Conservation (phyloP, 805 yeast genomes). For the Candida succiphila region DNA sequence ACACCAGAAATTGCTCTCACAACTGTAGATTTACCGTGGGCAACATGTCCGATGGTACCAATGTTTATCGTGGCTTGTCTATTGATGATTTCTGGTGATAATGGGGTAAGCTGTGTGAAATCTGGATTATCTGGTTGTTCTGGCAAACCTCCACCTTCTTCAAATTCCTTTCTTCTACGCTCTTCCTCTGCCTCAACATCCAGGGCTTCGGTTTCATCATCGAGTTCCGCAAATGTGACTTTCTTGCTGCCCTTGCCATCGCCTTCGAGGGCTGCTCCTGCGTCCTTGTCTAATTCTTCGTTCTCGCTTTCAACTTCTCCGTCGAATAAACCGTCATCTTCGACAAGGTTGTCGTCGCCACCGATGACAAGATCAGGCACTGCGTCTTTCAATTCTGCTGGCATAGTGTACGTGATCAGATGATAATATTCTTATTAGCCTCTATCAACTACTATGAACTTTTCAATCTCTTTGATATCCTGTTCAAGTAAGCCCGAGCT, state of each 20-base stretch:
- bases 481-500: too few relatives aligned
- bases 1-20: conserved; percentile 99
- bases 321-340: conserved; percentile 16
- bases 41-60: conserved; percentile 99
- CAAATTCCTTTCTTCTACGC: conserved; percentile 73
- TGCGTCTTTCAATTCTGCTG: conserved; percentile 75
- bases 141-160: conserved; percentile 98
- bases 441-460: too few relatives aligned
- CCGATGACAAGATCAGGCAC: conserved; percentile 79
- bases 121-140: conserved; percentile 92
- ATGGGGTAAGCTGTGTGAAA: conserved; percentile 69
- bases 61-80: conserved; percentile 99
- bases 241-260: conserved; percentile 46
- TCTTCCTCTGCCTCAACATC: conserved; percentile 61
- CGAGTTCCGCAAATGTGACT: conserved; percentile 72
- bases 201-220: conserved; percentile 35
- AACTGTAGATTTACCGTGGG: conserved; percentile 96
- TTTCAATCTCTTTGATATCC: too few relatives aligned
- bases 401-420: conserved; percentile 36
- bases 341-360: conserved; percentile 29
- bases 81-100: conserved; percentile 90
- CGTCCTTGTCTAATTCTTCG: conserved; percentile 30
- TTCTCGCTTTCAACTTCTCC: conserved; percentile 24
- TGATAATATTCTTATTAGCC: neutral
- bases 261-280: conserved; percentile 25